Base-by-base conservation (phyloP, 495 filamentous ascomycete genomes). In the Aspergillus cavernicola region DNA sequence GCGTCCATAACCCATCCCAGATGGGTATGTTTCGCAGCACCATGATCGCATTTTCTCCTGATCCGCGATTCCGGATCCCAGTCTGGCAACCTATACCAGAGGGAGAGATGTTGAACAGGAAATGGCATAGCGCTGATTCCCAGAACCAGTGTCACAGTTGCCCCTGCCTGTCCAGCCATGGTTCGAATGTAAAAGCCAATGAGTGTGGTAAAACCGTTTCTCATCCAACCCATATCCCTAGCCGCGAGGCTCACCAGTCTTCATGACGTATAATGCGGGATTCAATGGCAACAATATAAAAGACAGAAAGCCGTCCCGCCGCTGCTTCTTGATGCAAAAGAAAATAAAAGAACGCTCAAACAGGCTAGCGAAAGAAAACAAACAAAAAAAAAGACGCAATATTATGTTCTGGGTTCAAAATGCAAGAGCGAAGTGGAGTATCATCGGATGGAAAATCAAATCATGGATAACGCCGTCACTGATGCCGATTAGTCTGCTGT, bases 211-310 rank as follows among this genome's bases (percentile, higher is more conserved):
- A 69, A 74, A n/a, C n/a, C 66, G 72, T 75, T 72, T 66, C 74
- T 76, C 71, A 70, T 78, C 75, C 74, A 67, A 69, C 64, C 73
- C 73, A 72, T 79, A 74, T 72, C 68, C 72, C 70, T 61, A 73
- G 80, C 80, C 80, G 79, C 68, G 80, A 79, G 80, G 79, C 80
- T 71, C 53, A 77, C 73, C 74, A 72, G 66, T 82, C 76, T 81
- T 82, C 66, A 75, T 79, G 72, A 73, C 66, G 69, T 75, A 75
- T 72, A 61, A 74, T 64, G 61, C 54, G 62, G 65, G 65, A 65
- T 51, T 49, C 15, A 57, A 66, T 66, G 59, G 65, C 57, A 64
- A 67, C 46, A 60, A 63, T 29, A 29, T 4, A 65, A 50, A 55
- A 61, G 71, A 63, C 66, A 75, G 67, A 81, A 64, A 77, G 71